A percentile compares a stretch with the other conserved stretches of the same genome.
These are phyloP conservation scores for Blumeria graminis DNA, from an alignment of 2,329 filamentous ascomycete species.

Conservation along the genomic window DNA sequence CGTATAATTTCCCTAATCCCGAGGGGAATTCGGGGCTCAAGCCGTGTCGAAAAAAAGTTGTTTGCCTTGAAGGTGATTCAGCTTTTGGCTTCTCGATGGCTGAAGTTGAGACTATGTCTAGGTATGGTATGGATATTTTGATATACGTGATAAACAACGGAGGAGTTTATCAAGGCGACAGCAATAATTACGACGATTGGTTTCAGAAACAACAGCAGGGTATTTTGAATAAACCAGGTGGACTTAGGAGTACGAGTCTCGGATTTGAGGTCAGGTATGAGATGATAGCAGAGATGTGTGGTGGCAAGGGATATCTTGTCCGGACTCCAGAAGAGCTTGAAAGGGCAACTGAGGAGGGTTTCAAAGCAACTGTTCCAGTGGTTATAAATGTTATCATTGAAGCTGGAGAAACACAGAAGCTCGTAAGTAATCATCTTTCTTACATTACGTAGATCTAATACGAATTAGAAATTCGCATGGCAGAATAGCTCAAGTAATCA, in stretches of 20 bases:
- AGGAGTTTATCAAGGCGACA: slow-evolving; percentile 24
- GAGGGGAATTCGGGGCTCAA: slow-evolving; percentile 15
- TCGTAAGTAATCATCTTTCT: slow-evolving; percentile 8
- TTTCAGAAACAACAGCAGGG: slow-evolving; percentile 20
- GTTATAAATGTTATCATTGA: slow-evolving; percentile 32
- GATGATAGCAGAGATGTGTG: slow-evolving; percentile 28
- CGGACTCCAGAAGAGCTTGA: slow-evolving; percentile 26
- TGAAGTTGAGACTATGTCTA: slow-evolving; percentile 31
- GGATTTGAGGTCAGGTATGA: slow-evolving; percentile 30
- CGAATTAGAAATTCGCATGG: slow-evolving; percentile 13
- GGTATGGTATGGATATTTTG: slow-evolving; percentile 27
- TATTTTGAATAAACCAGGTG: slow-evolving; percentile 12
- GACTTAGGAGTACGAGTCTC: slow-evolving; percentile 24
- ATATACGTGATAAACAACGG: slow-evolving; percentile 33
- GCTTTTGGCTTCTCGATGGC: slow-evolving; percentile 30
- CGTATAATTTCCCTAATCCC: slow-evolving; percentile 23
- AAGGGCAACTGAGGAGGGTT: slow-evolving; percentile 25
- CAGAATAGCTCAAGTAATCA: slow-evolving; percentile 7
- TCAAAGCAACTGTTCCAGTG: slow-evolving; percentile 21
- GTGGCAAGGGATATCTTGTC: slow-evolving; percentile 27
- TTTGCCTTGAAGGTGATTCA: slow-evolving; percentile 29
- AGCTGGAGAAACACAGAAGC: slow-evolving; percentile 21
- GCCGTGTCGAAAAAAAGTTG: slow-evolving; percentile 22
- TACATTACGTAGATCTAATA: not conserved
- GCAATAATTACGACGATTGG: slow-evolving; percentile 19